Evolutionary conservation across 31 red algal genomes (phyloP), one percentile per base, ranked within the genome.

Genomic region (Odonthalia washingtoniensis): DNA sequence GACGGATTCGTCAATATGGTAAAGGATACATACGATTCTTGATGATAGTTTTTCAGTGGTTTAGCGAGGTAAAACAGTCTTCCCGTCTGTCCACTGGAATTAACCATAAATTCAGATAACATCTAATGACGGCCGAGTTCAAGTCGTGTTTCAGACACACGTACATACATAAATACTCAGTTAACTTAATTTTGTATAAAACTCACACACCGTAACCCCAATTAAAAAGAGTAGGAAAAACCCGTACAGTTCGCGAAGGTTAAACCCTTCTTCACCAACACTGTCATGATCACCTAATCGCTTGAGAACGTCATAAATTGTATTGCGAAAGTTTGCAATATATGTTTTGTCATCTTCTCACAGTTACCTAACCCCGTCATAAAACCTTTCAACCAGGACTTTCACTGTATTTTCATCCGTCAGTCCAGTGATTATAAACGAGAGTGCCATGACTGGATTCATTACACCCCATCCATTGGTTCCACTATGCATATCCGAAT

Each of bases 41-140:
- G 70, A 77, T 40, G 74, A 64, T n/a, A 95, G 33, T 80, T 95
- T 95, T 41, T 81, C 89, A n/a, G n/a, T n/a, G 18, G 93, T 89
- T 14, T 78, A 46, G 21, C 83, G 70, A 31, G 93, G 93, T 32
- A 95, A 44, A 26, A 90, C 93, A 16, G 89, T 91, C 73, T 91
- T 91, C 67, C 92, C 87, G 30, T 89, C 93, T 46, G 77, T 44
- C 2, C 86, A 89, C 4, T 30, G 45, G 32, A 86, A 95, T 40
- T 89, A 89, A 63, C 93, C 89, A 68, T 74, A 86, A 39, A 95
- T 91, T 33, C 93, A 89, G 5, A 95, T 89, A 1, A 95, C 75
- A 40, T 95, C 93, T 26, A 95, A 40, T n/a, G 84, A 73, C 46
- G 93, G 93, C 0, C 93, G 93, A 63, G 79, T 69, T 89, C 90